These are phyloP conservation scores for Rhizopogon roseolus DNA, from an alignment of 768 basidiomycete species.

Conservation along the genomic window DNA sequence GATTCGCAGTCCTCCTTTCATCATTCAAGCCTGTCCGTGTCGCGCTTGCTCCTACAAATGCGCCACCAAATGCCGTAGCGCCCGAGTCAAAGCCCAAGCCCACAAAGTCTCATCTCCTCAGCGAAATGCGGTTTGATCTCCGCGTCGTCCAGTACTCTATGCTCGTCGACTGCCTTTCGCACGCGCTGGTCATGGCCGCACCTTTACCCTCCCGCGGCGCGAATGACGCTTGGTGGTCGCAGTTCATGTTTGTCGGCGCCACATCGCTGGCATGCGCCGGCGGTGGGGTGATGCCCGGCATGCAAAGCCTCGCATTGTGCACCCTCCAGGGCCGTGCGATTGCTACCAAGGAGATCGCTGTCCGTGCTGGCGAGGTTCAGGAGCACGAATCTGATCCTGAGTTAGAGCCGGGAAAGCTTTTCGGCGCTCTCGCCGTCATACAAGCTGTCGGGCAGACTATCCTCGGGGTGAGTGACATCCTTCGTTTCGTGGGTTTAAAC, in stretches of 20 bases:
- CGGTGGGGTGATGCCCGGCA: constrained; percentile 62
- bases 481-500: not conserved
- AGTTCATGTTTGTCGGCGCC: constrained; percentile 49
- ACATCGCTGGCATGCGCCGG: constrained; percentile 64
- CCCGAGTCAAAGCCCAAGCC: constrained; percentile 43
- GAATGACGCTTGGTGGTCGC: constrained; percentile 19
- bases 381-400: constrained; percentile 22
- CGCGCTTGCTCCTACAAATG: constrained; percentile 1
- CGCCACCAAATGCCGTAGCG: constrained; percentile 8
- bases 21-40: constrained; percentile 48
- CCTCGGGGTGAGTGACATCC: constrained; percentile 32
- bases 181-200: constrained; percentile 52
- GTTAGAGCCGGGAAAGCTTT: constrained; percentile 47
- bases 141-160: constrained; percentile 60
- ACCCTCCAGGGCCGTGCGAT: constrained; percentile 37
- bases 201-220: constrained; percentile 36
- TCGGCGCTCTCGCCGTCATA: constrained; percentile 68
- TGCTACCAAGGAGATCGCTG: constrained; percentile 32
- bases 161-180: constrained; percentile 61
- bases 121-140: constrained; percentile 67
- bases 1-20: constrained; percentile 47
- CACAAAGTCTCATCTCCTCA: constrained; percentile 45
- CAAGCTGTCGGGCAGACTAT: constrained; percentile 65
- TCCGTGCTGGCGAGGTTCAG: constrained; percentile 10
- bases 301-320: constrained; percentile 71